phyloP scores from a whole-genome alignment of 306 rosid species.

The Rosa persica region DNA sequence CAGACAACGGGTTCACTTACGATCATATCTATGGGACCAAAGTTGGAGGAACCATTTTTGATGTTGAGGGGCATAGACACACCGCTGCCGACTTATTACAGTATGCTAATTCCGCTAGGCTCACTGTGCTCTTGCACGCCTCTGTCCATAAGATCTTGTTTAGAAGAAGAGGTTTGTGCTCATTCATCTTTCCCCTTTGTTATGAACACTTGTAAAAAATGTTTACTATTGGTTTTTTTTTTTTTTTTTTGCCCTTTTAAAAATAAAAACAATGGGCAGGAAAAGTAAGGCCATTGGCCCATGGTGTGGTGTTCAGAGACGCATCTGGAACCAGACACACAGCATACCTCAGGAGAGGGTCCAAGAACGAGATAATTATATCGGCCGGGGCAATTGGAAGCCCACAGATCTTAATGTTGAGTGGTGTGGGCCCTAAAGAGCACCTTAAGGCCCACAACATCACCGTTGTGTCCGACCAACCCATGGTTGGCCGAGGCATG shows the following conservation, averaged over 20 bases:
- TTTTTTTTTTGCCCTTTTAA: neutral
- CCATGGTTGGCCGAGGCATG: conserved; percentile 66
- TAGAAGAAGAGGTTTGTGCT: conserved; percentile 31
- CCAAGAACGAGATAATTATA: conserved; percentile 46
- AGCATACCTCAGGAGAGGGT: conserved; percentile 40
- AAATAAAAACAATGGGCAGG: conserved; percentile 21
- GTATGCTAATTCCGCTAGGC: conserved; percentile 55
- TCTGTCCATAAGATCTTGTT: conserved; percentile 56
- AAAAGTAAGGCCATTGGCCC: conserved; percentile 46
- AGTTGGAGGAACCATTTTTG: conserved; percentile 79
- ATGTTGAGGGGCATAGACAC: conserved; percentile 50
- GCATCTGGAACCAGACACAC: conserved; percentile 34
- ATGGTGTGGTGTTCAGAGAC: conserved; percentile 58
- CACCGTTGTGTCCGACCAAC: conserved; percentile 41
- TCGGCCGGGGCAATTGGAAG: conserved; percentile 82
- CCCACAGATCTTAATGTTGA: conserved; percentile 69
- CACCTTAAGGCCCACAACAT: conserved; percentile 51
- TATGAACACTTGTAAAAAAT: neutral
- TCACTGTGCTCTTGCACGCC: conserved; percentile 56
- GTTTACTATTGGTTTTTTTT: neutral
- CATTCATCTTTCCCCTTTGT: neutral
- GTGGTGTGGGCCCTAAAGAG: conserved; percentile 59
- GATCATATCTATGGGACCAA: conserved; percentile 77
- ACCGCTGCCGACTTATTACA: conserved; percentile 67
- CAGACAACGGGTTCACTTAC: conserved; percentile 74